Base-by-base conservation (phyloP, 2,329 filamentous ascomycete genomes). In the Pseudogymnoascus sp. region DNA sequence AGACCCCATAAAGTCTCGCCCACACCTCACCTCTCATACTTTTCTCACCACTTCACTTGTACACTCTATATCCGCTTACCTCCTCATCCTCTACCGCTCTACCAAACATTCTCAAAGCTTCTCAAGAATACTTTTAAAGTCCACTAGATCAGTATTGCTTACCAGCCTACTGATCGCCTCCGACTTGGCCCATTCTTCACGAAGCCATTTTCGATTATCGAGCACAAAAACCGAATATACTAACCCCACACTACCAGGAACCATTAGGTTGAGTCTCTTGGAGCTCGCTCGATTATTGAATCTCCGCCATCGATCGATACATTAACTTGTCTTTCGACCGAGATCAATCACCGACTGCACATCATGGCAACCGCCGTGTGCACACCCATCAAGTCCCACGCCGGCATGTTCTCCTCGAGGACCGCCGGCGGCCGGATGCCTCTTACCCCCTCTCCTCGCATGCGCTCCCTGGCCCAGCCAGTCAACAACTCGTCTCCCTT, bases 341-440 rank as follows among this genome's bases (percentile, higher is more conserved):
- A 78, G 74, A 73, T 71, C 67, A 74, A 72, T 72, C 71, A 65
- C 68, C 66, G 71, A 75, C 76, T 76, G 74, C 72, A 72, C 71
- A 84, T 71, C 75, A 97, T 97, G 93, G 91, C 93, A 75, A 89
- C 88, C 76, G 79, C 84, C 76, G 86, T 97, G 77, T 90, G 91
- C 72, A 97, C 95, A 66, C 95, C 95, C 65, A 83, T 95, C 75
- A 97, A 97, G 84, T 95, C 90, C 83, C 93, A 96, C 77, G 87
- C 89, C 78, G 91, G 92, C 65, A 84, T 97, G 72, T 97, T 97
- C 81, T 92, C 89, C 69, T 86, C 90, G 70, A 92, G 92, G 76
- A 95, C 93, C 75, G 95, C 93, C 77, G 93, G 93, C 79, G 92
- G 93, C 75, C 91, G 95, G 66, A 93, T 96, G 83, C 93, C 95